Percentiles rank a stretch among this genome's conserved stretches.
Conservation (phyloP, 2,329 filamentous ascomycete species). For the Penicillium paneum region DNA sequence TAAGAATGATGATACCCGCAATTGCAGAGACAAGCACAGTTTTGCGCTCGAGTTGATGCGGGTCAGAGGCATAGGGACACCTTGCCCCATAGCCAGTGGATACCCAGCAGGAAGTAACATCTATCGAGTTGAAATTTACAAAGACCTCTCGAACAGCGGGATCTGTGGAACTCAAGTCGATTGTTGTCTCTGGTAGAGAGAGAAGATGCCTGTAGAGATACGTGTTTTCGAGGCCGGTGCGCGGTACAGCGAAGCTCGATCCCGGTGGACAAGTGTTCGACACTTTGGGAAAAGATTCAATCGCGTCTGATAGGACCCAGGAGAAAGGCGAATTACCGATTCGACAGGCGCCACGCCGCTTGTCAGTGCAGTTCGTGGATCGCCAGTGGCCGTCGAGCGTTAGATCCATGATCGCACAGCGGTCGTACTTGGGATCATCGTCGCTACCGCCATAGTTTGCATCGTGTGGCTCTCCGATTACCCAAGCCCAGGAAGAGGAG, state of each 20-base stretch:
- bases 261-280: slow-evolving; percentile 48
- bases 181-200: slow-evolving; percentile 27
- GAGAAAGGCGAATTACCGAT: slow-evolving; percentile 52
- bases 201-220: slow-evolving; percentile 51
- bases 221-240: slow-evolving; percentile 61
- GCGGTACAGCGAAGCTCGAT: slow-evolving; percentile 55
- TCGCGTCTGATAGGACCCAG: slow-evolving; percentile 52
- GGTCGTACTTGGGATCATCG: slow-evolving; percentile 36
- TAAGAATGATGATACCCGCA: slow-evolving; percentile 60
- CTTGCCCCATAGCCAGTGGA: slow-evolving; percentile 52
- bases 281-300: slow-evolving; percentile 45
- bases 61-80: slow-evolving; percentile 56
- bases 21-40: slow-evolving; percentile 60
- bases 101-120: slow-evolving; percentile 60
- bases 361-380: slow-evolving; percentile 53
- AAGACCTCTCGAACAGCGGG: slow-evolving; percentile 44
- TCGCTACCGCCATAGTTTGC: slow-evolving; percentile 31
- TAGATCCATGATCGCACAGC: slow-evolving; percentile 56
- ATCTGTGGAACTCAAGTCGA: slow-evolving; percentile 27
- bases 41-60: slow-evolving; percentile 43
- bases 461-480: slow-evolving; percentile 53
- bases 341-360: slow-evolving; percentile 57
- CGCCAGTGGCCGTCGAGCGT: slow-evolving; percentile 56
- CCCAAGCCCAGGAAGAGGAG: slow-evolving; percentile 60
- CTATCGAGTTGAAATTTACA: slow-evolving; percentile 61